Evolutionary conservation across 768 basidiomycete species (phyloP), one percentile per base, ranked within the genome.

Genomic region (Pluteus cervinus): DNA sequence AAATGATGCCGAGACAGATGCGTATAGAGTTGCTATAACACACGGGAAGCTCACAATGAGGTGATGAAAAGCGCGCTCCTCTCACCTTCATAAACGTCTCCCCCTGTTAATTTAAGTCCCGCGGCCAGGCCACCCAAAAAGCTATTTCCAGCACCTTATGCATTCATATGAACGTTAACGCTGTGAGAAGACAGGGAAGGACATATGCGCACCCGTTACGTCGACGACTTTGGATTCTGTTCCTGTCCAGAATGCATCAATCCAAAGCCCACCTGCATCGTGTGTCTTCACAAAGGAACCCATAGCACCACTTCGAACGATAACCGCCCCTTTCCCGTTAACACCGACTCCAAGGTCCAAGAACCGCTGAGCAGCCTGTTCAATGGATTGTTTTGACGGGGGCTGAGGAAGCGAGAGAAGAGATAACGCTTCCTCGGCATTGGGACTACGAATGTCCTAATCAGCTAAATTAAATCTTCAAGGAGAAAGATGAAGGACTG

Each of bases 91-190:
- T 68, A 68, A n/a, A 86, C 55, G 52, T 89, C 71, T 2, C 73
- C 75, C 26, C 69, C 50, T 29, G 71, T 62, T 35, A 78, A 48
- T 14, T 61, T 45, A 35, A 91, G 54, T 1, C 89, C 89, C 14
- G 86, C 89, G 8, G 78, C 78, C 10, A 92, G 67, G 5, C 89
- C 89, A 10, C 89, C 89, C 16, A 93, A 66, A 57, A 93, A 94
- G 42, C 77, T 73, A 56, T 94, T 94, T 11, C 91, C 91, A n/a
- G 88, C 90, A 29, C 91, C 87, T 88, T 45, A 16, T 85, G 79
- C n/a, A n/a, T n/a, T n/a, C n/a, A n/a, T n/a, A n/a, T n/a, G n/a
- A n/a, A n/a, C n/a, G n/a, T n/a, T n/a, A n/a, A n/a, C n/a, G n/a
- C n/a, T n/a, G n/a, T n/a, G n/a, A n/a, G n/a, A n/a, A n/a, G n/a